A percentile compares a stretch with the other conserved stretches of the same genome.
Conservation (phyloP, 768 basidiomycete species). For the Inosperma sp. region DNA sequence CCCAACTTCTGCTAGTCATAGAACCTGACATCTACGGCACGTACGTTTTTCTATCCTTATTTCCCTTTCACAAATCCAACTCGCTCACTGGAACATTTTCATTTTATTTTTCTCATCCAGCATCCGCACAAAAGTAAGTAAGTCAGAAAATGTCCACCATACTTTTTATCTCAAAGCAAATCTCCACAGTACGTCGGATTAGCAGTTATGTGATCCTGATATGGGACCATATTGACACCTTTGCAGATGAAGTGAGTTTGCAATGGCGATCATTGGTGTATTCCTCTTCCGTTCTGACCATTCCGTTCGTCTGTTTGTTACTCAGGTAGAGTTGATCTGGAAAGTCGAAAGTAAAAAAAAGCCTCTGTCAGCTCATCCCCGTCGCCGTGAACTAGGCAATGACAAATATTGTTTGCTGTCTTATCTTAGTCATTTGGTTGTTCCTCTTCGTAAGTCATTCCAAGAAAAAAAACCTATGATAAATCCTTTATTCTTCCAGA, state of each 20-base stretch:
- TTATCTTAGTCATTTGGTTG: slow-evolving; percentile 35
- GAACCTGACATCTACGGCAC: slow-evolving; percentile 6
- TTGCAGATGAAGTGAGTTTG: slow-evolving; percentile 39
- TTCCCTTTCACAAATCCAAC: background rate
- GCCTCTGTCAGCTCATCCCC: slow-evolving; percentile 33
- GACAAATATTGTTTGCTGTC: background rate
- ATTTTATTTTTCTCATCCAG: background rate
- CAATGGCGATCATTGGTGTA: too few relatives aligned
- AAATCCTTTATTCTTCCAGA: slow-evolving; percentile 31
- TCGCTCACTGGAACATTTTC: background rate
- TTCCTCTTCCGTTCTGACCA: too few relatives aligned
- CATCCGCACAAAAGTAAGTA: slow-evolving; percentile 6
- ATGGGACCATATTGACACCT: slow-evolving; percentile 55
- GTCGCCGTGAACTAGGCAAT: background rate
- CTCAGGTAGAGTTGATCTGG: slow-evolving; percentile 51
- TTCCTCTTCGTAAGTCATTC: slow-evolving; percentile 38
- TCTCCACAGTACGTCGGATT: slow-evolving; percentile 45
- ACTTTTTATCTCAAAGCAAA: background rate
- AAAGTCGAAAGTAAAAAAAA: slow-evolving; percentile 41
- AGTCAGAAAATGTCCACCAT: background rate
- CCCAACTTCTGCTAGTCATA: background rate
- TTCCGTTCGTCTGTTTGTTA: too few relatives aligned
- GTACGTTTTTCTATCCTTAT: background rate
- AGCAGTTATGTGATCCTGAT: slow-evolving; percentile 47
- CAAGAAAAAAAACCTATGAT: background rate